phyloP scores from a whole-genome alignment of 352 stramenopile genomes.

The Pythium rishiriense region DNA sequence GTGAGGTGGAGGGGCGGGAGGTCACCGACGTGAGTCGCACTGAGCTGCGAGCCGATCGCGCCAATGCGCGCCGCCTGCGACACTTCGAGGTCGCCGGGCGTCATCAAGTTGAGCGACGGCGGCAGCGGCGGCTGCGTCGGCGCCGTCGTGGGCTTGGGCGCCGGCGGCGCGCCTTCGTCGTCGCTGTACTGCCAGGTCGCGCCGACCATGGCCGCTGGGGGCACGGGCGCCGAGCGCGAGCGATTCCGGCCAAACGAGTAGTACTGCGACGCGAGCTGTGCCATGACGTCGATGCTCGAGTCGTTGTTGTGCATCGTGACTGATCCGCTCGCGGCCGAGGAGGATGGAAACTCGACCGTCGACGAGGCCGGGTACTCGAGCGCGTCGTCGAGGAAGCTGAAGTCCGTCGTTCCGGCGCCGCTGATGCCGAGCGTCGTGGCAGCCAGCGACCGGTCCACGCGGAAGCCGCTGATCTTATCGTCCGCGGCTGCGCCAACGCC shows the following conservation, averaged over 20 bases:
- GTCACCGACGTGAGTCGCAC: slow-evolving; percentile 35
- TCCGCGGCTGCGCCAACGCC: slow-evolving; percentile 12
- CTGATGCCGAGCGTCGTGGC: slow-evolving; percentile 18
- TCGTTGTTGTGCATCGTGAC: slow-evolving; percentile 35
- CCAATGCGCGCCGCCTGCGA: slow-evolving; percentile 30
- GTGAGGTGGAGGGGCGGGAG: slow-evolving; percentile 57
- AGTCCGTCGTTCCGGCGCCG: slow-evolving; percentile 11
- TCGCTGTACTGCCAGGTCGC: slow-evolving; percentile 59
- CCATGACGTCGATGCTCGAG: slow-evolving; percentile 71
- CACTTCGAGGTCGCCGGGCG: slow-evolving; percentile 36
- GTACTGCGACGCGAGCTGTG: slow-evolving; percentile 80
- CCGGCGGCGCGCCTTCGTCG: slow-evolving; percentile 33
- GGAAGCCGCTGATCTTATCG: slow-evolving; percentile 36
- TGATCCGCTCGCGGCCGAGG: slow-evolving; percentile 20
- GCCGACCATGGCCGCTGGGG: slow-evolving; percentile 48
- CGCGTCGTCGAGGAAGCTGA: slow-evolving; percentile 22
- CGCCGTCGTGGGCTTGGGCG: slow-evolving; percentile 13
- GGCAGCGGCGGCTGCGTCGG: slow-evolving; percentile 40
- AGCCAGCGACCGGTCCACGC: slow-evolving; percentile 15
- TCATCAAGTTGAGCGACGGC: slow-evolving; percentile 51
- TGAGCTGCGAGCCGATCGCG: slow-evolving; percentile 62
- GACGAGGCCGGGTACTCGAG: slow-evolving; percentile 10
- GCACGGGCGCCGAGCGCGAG: slow-evolving; percentile 69
- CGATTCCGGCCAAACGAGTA: slow-evolving; percentile 72
- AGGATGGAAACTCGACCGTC: slow-evolving; percentile 23